These are phyloP conservation scores for Exophiala xenobiotica DNA, from an alignment of 2,329 filamentous ascomycete genomes.

Conservation along the genomic window DNA sequence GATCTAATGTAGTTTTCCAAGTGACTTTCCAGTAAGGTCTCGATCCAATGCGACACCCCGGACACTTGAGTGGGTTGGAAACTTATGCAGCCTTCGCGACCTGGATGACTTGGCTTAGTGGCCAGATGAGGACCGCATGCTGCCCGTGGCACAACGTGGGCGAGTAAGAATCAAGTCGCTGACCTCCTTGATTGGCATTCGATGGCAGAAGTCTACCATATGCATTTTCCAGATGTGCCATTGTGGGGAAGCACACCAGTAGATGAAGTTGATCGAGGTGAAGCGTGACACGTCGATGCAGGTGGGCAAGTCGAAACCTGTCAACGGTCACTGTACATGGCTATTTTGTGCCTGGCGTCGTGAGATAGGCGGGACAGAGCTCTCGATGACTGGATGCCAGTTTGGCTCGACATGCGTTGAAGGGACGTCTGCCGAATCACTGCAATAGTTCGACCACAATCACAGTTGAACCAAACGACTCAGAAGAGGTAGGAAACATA, in stretches of 20 bases:
- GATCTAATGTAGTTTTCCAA: slow-evolving; percentile 2
- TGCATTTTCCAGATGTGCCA: slow-evolving; percentile 7
- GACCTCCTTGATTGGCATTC: slow-evolving; percentile 8
- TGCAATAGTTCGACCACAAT: neutral
- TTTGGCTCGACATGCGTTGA: neutral
- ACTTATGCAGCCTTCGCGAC: slow-evolving; percentile 14
- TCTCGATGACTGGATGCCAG: neutral
- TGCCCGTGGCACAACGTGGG: slow-evolving; percentile 19
- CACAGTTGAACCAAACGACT: neutral
- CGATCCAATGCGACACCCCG: slow-evolving; percentile 5
- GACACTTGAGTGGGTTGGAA: neutral
- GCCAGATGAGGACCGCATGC: slow-evolving; percentile 9
- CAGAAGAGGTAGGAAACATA: neutral
- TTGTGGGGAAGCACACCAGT: slow-evolving; percentile 11
- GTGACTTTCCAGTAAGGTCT: neutral
- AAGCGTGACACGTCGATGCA: slow-evolving; percentile 24
- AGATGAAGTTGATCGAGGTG: slow-evolving; percentile 1
- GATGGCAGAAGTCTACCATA: slow-evolving; percentile 5
- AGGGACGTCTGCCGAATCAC: neutral
- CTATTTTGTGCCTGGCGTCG: neutral
- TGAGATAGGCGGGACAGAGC: neutral
- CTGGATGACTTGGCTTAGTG: slow-evolving; percentile 9
- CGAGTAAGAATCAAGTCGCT: slow-evolving; percentile 16
- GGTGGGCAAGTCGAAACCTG: slow-evolving; percentile 4
- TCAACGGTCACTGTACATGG: neutral